Evolutionary conservation across 345 rosid genomes (phyloP).

Genomic region (Zanthoxylum bungeanum): DNA sequence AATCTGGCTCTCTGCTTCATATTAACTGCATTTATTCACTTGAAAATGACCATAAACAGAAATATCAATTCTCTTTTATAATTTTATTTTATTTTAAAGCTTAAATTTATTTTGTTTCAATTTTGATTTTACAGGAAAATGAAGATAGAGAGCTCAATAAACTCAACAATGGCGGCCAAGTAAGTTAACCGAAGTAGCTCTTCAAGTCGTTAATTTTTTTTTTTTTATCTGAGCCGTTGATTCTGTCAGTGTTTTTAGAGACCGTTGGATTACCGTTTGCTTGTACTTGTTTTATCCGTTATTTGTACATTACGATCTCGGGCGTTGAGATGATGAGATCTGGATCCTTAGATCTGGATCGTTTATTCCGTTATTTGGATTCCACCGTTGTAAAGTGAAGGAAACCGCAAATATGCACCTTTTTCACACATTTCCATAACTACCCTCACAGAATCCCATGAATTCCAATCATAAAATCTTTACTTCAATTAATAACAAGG

Average conservation of each 20-base stretch:
- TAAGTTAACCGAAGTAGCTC: slow-evolving; percentile 16
- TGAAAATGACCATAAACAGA: neutral
- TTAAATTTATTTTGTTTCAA: neutral
- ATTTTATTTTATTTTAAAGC: neutral
- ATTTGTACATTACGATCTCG: slow-evolving; percentile 24
- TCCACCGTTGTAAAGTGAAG: slow-evolving; percentile 8
- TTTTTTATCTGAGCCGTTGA: slow-evolving; percentile 41
- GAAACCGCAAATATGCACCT: neutral
- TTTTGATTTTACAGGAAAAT: slow-evolving; percentile 36
- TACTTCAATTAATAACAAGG: neutral
- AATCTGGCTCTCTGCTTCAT: neutral
- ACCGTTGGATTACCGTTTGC: slow-evolving; percentile 22
- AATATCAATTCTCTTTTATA: neutral
- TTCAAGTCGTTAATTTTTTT: neutral
- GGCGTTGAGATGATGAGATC: slow-evolving; percentile 55
- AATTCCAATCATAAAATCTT: too few species aligned
- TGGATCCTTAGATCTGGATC: slow-evolving; percentile 54
- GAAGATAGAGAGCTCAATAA: slow-evolving; percentile 53
- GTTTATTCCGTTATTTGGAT: slow-evolving; percentile 41
- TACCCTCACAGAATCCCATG: neutral
- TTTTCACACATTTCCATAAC: neutral
- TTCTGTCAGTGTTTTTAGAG: neutral
- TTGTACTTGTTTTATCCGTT: neutral
- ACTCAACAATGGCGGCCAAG: slow-evolving; percentile 70
- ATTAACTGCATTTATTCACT: slow-evolving; percentile 8